Base-by-base conservation (phyloP, 345 rosid species). In the Populus pruinosa region DNA sequence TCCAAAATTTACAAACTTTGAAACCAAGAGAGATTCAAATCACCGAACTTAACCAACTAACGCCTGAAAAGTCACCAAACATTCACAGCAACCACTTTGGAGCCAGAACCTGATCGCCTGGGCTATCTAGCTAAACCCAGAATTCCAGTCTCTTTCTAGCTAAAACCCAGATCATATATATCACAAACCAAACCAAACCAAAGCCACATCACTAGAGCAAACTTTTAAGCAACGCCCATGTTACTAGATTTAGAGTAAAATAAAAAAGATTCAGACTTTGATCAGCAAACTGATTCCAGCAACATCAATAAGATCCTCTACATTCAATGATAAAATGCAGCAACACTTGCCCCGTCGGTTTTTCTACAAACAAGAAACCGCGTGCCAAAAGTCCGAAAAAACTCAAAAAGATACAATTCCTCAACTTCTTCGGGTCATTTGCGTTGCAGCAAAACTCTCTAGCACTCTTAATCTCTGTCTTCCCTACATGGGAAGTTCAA, bases 21-120 rank as follows among this genome's bases (percentile, higher is more conserved):
- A 13, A 56, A 72, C 36, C 41, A 77, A 76, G 63, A 82, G 47
- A 59, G 61, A 76, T 68, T 55, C 50, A 65, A 82, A 63, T 69
- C 87, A 80, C 87, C 82, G 83, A 86, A 88, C 77, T 83, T 78
- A 20, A 78, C 87, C 89, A 84, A 82, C 85, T 83, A 79, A 84
- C 79, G 16, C 81, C 75, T 69, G 67, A 74, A 74, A 77, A n/a
- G 29, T 56, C 81, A 38, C 31, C 76, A 25, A 73, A 73, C 53
- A 23, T 39, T 13, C 21, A 64, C 31, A 65, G 68, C 25, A 76
- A 76, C 73, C 79, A 55, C 75, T 75, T 68, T 13, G 59, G 44
- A 69, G 21, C 55, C 78, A 64, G 65, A 55, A 23, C 35, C 25
- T 33, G 13, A 10, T 75, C 11, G 39, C 66, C 38, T 21, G 36